Percentiles rank a stretch among this genome's conserved stretches.
Conservation (phyloP, 768 basidiomycete species). For the Phallus indusiatus region DNA sequence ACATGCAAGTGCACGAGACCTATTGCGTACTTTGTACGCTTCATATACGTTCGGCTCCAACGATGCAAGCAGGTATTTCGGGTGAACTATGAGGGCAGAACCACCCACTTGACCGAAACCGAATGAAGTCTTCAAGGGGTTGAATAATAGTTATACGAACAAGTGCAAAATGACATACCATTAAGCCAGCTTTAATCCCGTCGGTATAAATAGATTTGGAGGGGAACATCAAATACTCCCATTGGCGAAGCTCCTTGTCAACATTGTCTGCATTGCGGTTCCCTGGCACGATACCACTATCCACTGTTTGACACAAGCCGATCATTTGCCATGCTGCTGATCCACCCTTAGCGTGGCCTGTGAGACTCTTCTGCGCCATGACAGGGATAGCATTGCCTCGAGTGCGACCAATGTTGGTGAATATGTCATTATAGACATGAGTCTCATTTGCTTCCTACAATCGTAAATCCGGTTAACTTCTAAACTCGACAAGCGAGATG, state of each 20-base stretch:
- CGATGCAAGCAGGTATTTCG: conserved; percentile 81
- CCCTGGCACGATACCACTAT: conserved; percentile 82
- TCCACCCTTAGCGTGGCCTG: conserved; percentile 97
- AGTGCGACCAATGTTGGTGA: conserved; percentile 80
- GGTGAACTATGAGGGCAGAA: conserved; percentile 78
- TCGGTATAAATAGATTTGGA: conserved; percentile 95
- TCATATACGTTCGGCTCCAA: conserved; percentile 72
- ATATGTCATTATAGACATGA: conserved; percentile 91
- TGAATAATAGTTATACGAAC: background rate
- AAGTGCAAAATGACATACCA: conserved; percentile 42
- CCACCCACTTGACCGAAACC: conserved; percentile 99
- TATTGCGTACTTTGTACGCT: conserved; percentile 64
- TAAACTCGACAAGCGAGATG: background rate
- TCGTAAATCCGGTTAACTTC: conserved; percentile 7
- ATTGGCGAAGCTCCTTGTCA: conserved; percentile 85
- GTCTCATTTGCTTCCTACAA: conserved; percentile 92
- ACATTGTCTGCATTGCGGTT: conserved; percentile 97
- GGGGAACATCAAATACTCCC: conserved; percentile 91
- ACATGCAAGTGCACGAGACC: conserved; percentile 52
- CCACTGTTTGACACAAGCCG: conserved; percentile 80
- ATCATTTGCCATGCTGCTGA: conserved; percentile 98
- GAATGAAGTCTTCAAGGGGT: conserved; percentile 63
- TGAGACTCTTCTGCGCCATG: conserved; percentile 94
- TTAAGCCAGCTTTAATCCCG: conserved; percentile 77
- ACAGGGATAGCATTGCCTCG: conserved; percentile 95